These are phyloP conservation scores for Pholiota conissans DNA, from an alignment of 768 basidiomycete species.

Conservation along the genomic window DNA sequence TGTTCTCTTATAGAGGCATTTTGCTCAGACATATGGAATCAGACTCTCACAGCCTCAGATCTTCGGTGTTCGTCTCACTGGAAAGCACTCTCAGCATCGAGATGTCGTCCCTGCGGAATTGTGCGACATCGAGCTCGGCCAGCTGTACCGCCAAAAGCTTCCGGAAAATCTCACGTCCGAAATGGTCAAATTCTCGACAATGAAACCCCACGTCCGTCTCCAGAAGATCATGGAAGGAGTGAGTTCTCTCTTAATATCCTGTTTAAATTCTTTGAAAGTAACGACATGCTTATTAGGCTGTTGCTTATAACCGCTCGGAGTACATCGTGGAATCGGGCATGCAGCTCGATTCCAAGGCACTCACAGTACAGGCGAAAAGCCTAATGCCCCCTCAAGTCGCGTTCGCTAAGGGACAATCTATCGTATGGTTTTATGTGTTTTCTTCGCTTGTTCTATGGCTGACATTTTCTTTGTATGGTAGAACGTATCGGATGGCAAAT, in stretches of 20 bases:
- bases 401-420: no score
- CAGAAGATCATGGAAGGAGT: constrained; percentile 35
- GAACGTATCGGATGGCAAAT: constrained; percentile 14
- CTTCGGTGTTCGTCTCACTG: constrained; percentile 37
- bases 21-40: constrained; percentile 31
- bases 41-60: constrained; percentile 32
- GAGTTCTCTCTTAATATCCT: not conserved
- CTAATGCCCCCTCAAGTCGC: constrained; percentile 16
- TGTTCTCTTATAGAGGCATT: constrained; percentile 40
- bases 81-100: constrained; percentile 20
- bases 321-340: constrained; percentile 42
- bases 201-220: constrained; percentile 43
- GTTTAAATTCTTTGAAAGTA: not conserved
- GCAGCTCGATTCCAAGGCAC: constrained; percentile 25
- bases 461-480: not conserved
- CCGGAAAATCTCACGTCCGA: constrained; percentile 33
- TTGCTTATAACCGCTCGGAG: constrained; percentile 24
- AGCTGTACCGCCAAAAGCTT: constrained; percentile 47
- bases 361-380: constrained; percentile 23
- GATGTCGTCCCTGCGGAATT: constrained; percentile 52
- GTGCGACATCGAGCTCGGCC: constrained; percentile 43
- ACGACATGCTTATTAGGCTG: constrained; percentile 9
- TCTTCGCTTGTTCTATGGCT: not conserved
- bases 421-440: no score
- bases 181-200: constrained; percentile 50